phyloP scores from a whole-genome alignment of 257 asterid species.

The Anisodus acutangulus region DNA sequence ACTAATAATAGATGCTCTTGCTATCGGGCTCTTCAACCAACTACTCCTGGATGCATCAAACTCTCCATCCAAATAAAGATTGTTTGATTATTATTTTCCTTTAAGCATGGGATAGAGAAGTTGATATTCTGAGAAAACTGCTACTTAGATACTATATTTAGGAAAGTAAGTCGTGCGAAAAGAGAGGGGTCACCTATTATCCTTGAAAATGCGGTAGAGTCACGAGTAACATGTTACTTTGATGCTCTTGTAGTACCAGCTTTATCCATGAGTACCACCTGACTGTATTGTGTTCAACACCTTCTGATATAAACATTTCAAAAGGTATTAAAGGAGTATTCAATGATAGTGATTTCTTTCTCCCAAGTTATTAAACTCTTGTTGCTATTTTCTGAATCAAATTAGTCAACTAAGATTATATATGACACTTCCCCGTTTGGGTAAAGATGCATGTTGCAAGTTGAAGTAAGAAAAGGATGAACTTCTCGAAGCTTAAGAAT shows the following conservation, averaged over 20 bases:
- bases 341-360: not conserved
- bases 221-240: not conserved
- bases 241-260: not conserved
- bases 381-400: constrained; percentile 6
- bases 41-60: not conserved
- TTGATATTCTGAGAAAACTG: constrained; percentile 20
- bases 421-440: not conserved
- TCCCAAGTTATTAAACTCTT: not conserved
- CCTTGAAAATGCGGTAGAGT: not conserved
- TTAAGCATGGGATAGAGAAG: too few species aligned
- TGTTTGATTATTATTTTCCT: too few species aligned
- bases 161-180: not conserved
- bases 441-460: constrained; percentile 14
- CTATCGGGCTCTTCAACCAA: constrained; percentile 33
- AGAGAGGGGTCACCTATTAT: not conserved
- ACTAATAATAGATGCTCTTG: constrained; percentile 11
- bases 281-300: not conserved
- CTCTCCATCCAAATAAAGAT: constrained; percentile 9
- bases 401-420: constrained; percentile 13
- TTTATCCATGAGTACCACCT: not conserved
- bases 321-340: constrained; percentile 13
- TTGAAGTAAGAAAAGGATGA: constrained; percentile 23
- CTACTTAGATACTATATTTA: not conserved
- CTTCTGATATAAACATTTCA: constrained; percentile 16
- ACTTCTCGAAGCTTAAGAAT: not conserved